These are phyloP conservation scores for Gastroboletus turbinatus DNA, from an alignment of 1,284 basidiomycete genomes.

Conservation along the genomic window DNA sequence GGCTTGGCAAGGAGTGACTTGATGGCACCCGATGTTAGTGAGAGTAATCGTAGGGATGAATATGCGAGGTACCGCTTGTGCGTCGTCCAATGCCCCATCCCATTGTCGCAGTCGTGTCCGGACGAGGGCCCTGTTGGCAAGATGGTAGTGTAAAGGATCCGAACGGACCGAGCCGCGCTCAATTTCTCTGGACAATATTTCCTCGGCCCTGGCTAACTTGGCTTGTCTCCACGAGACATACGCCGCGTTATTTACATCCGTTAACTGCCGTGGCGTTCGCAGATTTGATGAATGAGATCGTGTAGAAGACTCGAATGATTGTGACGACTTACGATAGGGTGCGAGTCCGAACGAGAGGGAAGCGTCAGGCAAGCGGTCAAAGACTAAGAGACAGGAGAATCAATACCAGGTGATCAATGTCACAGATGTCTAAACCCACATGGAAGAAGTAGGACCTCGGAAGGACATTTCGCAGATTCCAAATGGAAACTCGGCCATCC, in stretches of 20 bases:
- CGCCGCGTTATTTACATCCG: constrained; percentile 9
- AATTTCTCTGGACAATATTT: constrained; percentile 19
- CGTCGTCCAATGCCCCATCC: constrained; percentile 17
- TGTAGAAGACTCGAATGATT: neutral
- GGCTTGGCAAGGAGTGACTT: constrained; percentile 12
- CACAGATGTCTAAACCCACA: constrained; percentile 2
- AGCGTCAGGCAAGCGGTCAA: neutral
- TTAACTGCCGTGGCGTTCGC: constrained; percentile 11
- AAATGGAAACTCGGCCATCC: constrained; percentile 12
- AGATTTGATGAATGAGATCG: constrained; percentile 2
- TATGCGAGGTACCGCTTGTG: constrained; percentile 8
- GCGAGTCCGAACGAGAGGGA: neutral
- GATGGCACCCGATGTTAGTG: neutral
- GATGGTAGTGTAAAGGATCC: neutral
- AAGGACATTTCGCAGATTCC: constrained; percentile 14
- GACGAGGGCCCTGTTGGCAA: constrained; percentile 25
- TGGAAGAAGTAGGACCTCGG: constrained; percentile 6
- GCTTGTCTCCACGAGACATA: constrained; percentile 14
- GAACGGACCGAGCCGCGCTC: neutral
- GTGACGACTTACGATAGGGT: constrained; percentile 9
- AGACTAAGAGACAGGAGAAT: constrained; percentile 5
- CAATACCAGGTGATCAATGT: neutral
- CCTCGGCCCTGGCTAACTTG: constrained; percentile 11
- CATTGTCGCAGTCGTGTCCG: constrained; percentile 6
- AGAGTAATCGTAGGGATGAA: neutral